phyloP scores from a whole-genome alignment of 768 basidiomycete species.

The Leccinellum albellum region DNA sequence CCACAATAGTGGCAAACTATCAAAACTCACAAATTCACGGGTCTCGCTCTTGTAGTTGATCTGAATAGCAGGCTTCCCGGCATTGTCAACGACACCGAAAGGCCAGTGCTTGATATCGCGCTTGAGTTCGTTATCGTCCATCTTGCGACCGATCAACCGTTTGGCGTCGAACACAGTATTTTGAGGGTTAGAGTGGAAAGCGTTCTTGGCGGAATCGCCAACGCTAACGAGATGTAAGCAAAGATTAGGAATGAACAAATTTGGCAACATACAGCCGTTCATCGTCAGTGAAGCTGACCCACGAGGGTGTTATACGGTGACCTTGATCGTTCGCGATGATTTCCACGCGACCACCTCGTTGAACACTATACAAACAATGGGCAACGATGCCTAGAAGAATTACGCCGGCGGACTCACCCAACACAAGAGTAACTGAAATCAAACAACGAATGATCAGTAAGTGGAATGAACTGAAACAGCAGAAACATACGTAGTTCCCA shows the following conservation, averaged over 20 bases:
- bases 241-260: not conserved
- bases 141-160: conserved; percentile 86
- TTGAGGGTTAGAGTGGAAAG: conserved; percentile 82
- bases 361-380: conserved; percentile 49
- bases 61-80: conserved; percentile 74
- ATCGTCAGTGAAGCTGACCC: conserved; percentile 78
- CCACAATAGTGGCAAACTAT: not conserved
- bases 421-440: conserved; percentile 85
- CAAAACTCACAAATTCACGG: conserved; percentile 72
- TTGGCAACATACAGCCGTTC: conserved; percentile 52
- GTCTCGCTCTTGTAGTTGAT: conserved; percentile 76
- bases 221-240: conserved; percentile 38
- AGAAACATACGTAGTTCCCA: conserved; percentile 78
- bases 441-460: conserved; percentile 20
- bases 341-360: conserved; percentile 81
- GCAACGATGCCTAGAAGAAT: not conserved
- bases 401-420: conserved; percentile 52
- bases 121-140: conserved; percentile 75
- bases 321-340: conserved; percentile 90
- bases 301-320: conserved; percentile 86
- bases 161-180: conserved; percentile 98
- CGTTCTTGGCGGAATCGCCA: conserved; percentile 96
- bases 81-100: conserved; percentile 75
- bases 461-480: not conserved
- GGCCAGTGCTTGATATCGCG: conserved; percentile 91